Percentiles rank a stretch among this genome's conserved stretches.
phyloP scores from a whole-genome alignment of 2,329 filamentous ascomycete species.

The Alternaria ethzedia region DNA sequence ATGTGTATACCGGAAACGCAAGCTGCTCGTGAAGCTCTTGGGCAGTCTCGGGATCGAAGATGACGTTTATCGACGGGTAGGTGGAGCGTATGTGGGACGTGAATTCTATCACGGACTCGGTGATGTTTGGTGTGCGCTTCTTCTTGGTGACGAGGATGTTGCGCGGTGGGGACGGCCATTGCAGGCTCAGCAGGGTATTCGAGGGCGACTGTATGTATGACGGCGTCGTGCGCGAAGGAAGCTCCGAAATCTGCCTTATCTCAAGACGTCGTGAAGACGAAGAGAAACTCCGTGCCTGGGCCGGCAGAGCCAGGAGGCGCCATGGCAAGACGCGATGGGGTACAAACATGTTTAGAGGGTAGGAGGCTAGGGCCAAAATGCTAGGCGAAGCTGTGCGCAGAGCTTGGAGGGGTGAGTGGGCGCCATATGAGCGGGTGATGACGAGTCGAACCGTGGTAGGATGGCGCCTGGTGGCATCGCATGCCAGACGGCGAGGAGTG shows the following conservation, averaged over 20 bases:
- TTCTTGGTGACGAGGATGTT: slow-evolving; percentile 75
- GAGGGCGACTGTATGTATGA: slow-evolving; percentile 59
- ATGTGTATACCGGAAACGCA: slow-evolving; percentile 66
- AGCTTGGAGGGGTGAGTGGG: slow-evolving; percentile 6
- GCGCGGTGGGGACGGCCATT: slow-evolving; percentile 71
- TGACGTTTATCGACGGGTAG: slow-evolving; percentile 80
- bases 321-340: slow-evolving; percentile 33
- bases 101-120: slow-evolving; percentile 64
- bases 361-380: slow-evolving; percentile 5
- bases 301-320: slow-evolving; percentile 19
- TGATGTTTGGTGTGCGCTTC: slow-evolving; percentile 62
- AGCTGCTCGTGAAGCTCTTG: slow-evolving; percentile 72
- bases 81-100: slow-evolving; percentile 74
- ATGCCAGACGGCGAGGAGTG: background rate
- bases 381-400: slow-evolving; percentile 14
- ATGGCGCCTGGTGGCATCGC: background rate
- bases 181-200: slow-evolving; percentile 68
- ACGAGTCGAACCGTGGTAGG: background rate
- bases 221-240: slow-evolving; percentile 43
- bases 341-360: slow-evolving; percentile 23
- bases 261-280: slow-evolving; percentile 26
- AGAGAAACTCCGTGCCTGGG: slow-evolving; percentile 32
- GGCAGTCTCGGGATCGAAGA: slow-evolving; percentile 82
- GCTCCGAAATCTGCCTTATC: slow-evolving; percentile 39
- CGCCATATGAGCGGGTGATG: slow-evolving; percentile 21